Conservation (phyloP, 2,329 filamentous ascomycete genomes). For the Cadophora luteo-olivacea region DNA sequence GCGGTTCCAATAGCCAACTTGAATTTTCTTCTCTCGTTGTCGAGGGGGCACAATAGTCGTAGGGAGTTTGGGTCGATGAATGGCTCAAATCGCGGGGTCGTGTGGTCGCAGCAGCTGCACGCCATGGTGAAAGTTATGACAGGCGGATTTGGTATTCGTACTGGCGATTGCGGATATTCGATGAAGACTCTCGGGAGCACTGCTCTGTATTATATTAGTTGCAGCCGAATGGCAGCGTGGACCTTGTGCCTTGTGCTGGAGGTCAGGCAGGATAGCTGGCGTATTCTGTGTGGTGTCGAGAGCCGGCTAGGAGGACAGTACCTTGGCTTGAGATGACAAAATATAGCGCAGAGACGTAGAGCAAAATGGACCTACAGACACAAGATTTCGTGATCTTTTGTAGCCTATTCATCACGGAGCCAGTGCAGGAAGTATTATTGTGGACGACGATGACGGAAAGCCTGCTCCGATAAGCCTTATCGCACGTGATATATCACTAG, state of each 20-base stretch:
- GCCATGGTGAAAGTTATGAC: not conserved
- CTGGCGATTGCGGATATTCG: not conserved
- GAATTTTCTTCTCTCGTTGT: not conserved
- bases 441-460: not conserved
- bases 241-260: not conserved
- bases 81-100: not conserved
- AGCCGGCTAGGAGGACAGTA: not conserved
- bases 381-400: not conserved
- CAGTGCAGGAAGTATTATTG: not conserved
- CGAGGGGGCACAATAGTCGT: not conserved
- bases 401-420: not conserved
- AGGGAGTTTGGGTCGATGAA: not conserved
- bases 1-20: not conserved
- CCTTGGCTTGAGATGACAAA: not conserved
- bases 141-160: not conserved
- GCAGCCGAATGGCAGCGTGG: not conserved
- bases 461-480: not conserved
- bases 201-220: not conserved
- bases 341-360: not conserved
- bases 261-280: not conserved
- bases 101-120: not conserved
- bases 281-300: not conserved
- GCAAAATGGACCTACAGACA: not conserved
- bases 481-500: not conserved
- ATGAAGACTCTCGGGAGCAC: not conserved